A percentile compares a stretch with the other conserved stretches of the same genome.
Evolutionary conservation across 768 basidiomycete genomes (phyloP).

Genomic region (Boletellus ananiceps): DNA sequence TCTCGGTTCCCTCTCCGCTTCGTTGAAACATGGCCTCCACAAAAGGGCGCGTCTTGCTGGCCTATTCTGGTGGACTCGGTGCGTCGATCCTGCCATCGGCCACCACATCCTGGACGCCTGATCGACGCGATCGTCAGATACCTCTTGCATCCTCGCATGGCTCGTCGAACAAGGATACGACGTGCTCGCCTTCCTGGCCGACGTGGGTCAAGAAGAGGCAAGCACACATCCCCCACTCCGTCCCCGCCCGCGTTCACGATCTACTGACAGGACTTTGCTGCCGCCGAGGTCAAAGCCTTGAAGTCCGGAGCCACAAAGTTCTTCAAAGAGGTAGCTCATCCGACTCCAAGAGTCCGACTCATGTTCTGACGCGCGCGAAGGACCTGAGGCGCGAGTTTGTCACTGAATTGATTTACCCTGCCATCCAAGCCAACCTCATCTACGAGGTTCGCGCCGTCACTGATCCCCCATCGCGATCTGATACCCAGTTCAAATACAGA

Average conservation of each 20-base stretch:
- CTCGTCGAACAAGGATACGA: conserved; percentile 98
- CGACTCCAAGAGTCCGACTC: not conserved
- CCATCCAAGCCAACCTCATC: conserved; percentile 97
- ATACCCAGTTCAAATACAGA: conserved; percentile 39
- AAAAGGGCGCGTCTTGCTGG: conserved; percentile 87
- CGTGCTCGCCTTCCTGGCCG: conserved; percentile 95
- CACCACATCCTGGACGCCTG: not conserved
- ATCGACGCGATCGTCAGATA: conserved; percentile 49
- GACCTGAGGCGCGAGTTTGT: conserved; percentile 95
- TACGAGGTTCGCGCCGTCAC: conserved; percentile 66
- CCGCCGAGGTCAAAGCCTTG: conserved; percentile 86
- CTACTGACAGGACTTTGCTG: conserved; percentile 74
- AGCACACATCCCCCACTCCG: conserved; percentile 2
- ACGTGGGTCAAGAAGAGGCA: conserved; percentile 90
- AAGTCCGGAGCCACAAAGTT: conserved; percentile 94
- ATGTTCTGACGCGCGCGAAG: conserved; percentile 34
- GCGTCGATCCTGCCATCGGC: conserved; percentile 28
- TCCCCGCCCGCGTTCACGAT: conserved; percentile 4
- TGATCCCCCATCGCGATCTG: not conserved
- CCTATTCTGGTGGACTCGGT: conserved; percentile 98
- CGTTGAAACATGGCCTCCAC: conserved; percentile 19
- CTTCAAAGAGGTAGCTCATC: conserved; percentile 68
- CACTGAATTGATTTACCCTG: conserved; percentile 94
- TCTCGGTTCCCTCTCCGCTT: not conserved
- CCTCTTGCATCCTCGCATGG: conserved; percentile 99